Evolutionary conservation across 1,284 basidiomycete species (phyloP).

Genomic region (Naganishia cerealis): DNA sequence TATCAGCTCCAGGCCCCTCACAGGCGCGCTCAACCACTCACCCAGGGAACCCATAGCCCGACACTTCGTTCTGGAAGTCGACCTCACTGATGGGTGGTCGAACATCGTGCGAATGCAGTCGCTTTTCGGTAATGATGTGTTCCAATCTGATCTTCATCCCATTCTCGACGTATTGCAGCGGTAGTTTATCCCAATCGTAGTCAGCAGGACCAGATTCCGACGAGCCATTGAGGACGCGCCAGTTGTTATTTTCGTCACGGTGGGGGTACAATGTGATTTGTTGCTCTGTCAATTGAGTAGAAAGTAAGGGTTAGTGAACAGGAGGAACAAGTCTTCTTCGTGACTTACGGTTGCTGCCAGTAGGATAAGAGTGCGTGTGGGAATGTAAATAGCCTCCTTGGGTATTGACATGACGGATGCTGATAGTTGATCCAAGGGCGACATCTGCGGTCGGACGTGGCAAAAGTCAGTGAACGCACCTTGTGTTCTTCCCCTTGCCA

Average conservation of each 20-base stretch:
- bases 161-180: constrained; percentile 66
- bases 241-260: constrained; percentile 86
- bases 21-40: constrained; percentile 47
- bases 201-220: constrained; percentile 56
- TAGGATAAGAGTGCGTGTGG: constrained; percentile 83
- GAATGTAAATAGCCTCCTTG: constrained; percentile 98
- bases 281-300: constrained; percentile 66
- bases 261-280: constrained; percentile 98
- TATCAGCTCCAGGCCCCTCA: neutral
- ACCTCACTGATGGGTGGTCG: constrained; percentile 95
- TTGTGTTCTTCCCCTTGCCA: neutral
- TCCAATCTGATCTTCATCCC: constrained; percentile 77
- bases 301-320: neutral
- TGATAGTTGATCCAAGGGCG: constrained; percentile 76
- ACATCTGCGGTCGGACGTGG: constrained; percentile 63
- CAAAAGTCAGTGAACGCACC: neutral
- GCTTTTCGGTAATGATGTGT: constrained; percentile 78
- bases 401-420: constrained; percentile 88
- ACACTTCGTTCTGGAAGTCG: constrained; percentile 98
- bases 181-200: constrained; percentile 62
- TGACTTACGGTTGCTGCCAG: constrained; percentile 73
- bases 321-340: neutral
- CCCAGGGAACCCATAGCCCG: constrained; percentile 85
- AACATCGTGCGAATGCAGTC: constrained; percentile 89
- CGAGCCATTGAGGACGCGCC: constrained; percentile 75